Conservation (phyloP, 306 rosid genomes). For the Glycyrrhiza uralensis region DNA sequence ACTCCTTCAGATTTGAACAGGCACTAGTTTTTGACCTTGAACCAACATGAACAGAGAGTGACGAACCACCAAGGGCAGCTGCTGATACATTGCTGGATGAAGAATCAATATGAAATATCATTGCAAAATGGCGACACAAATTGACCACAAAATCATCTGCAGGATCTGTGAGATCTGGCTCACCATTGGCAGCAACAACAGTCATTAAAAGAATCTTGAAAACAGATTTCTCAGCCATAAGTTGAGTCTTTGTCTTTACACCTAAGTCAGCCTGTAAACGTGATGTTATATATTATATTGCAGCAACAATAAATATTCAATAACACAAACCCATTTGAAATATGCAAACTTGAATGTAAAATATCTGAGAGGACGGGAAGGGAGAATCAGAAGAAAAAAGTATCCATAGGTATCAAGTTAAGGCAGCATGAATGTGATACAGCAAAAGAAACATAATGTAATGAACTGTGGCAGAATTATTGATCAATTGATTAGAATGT, state of each 20-base stretch:
- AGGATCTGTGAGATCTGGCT: conserved; percentile 76
- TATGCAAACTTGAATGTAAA: background rate
- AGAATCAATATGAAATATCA: conserved; percentile 79
- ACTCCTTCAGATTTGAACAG: conserved; percentile 86
- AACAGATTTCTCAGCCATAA: conserved; percentile 95
- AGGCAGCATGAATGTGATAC: conserved; percentile 5
- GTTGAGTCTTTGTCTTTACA: conserved; percentile 98
- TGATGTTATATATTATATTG: conserved; percentile 30
- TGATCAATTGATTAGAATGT: conserved; percentile 13
- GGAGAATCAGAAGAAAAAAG: background rate
- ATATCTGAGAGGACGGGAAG: background rate
- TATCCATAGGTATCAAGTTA: background rate
- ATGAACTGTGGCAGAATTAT: background rate
- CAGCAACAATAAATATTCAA: conserved; percentile 22
- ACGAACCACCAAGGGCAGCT: conserved; percentile 59
- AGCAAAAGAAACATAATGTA: background rate
- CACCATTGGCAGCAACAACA: conserved; percentile 83
- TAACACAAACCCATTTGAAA: background rate
- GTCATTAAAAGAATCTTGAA: conserved; percentile 92
- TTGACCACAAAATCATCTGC: conserved; percentile 84
- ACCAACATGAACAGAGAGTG: conserved; percentile 50
- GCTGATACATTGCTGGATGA: conserved; percentile 48
- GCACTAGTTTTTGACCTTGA: conserved; percentile 58
- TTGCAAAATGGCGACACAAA: conserved; percentile 95
- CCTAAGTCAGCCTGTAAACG: conserved; percentile 91